These are phyloP conservation scores for Suillus lakei DNA, from an alignment of 768 basidiomycete genomes.

Conservation along the genomic window DNA sequence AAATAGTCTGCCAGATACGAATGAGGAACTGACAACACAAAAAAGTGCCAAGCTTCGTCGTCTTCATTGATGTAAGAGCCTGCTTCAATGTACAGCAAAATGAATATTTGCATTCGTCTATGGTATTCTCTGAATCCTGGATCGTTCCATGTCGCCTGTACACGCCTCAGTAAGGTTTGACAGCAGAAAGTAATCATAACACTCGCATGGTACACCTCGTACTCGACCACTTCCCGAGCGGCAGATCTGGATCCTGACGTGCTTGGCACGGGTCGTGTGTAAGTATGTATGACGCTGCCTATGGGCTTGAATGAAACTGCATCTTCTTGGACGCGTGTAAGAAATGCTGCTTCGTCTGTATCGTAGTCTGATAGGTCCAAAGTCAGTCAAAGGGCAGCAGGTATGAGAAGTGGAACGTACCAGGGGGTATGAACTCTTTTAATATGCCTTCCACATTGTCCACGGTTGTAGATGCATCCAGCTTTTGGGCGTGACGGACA, in stretches of 20 bases:
- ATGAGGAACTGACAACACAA: conserved; percentile 66
- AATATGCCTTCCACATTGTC: conserved; percentile 88
- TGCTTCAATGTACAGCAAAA: conserved; percentile 92
- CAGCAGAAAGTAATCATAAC: background rate
- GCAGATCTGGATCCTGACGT: conserved; percentile 44
- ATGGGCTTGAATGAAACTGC: conserved; percentile 77
- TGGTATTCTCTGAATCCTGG: conserved; percentile 93
- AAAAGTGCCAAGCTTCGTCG: conserved; percentile 94
- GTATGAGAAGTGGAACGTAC: conserved; percentile 37
- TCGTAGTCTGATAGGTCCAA: conserved; percentile 58
- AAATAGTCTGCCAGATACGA: background rate
- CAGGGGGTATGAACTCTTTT: conserved; percentile 75
- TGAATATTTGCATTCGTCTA: conserved; percentile 91
- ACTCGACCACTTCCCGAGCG: conserved; percentile 51
- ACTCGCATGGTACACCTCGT: conserved; percentile 90
- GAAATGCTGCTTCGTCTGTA: conserved; percentile 69
- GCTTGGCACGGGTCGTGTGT: conserved; percentile 59
- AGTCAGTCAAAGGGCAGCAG: background rate
- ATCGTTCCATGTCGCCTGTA: conserved; percentile 80
- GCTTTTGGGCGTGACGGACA: conserved; percentile 68
- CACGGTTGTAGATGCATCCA: conserved; percentile 68
- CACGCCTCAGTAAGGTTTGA: background rate
- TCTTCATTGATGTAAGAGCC: conserved; percentile 95
- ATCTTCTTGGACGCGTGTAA: conserved; percentile 73
- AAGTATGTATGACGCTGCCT: conserved; percentile 78